phyloP scores from a whole-genome alignment of 2,329 filamentous ascomycete genomes.

The Pestalotiopsis sp. region DNA sequence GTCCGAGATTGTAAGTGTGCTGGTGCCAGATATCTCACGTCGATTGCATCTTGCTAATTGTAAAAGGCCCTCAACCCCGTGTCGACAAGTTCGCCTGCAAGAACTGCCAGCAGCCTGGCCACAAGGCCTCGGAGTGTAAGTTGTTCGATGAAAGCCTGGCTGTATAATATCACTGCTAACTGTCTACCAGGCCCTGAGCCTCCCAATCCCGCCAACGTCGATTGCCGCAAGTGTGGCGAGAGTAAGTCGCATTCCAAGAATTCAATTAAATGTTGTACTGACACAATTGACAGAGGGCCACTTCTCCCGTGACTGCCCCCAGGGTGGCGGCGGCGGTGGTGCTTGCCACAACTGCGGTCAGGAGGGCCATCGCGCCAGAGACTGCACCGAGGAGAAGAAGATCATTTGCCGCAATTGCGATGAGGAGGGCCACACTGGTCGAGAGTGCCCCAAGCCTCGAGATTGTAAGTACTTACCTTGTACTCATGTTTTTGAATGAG shows the following conservation, averaged over 20 bases:
- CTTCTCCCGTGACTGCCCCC: conserved; percentile 65
- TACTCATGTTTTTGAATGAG: neutral
- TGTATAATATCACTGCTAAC: conserved; percentile 18
- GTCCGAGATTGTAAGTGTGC: conserved; percentile 66
- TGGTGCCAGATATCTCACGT: neutral
- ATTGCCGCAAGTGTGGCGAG: conserved; percentile 67
- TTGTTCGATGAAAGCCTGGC: conserved; percentile 21
- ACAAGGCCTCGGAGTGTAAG: conserved; percentile 53
- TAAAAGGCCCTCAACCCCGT: conserved; percentile 59
- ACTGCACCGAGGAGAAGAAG: conserved; percentile 51
- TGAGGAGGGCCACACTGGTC: conserved; percentile 61
- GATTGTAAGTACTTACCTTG: conserved; percentile 45
- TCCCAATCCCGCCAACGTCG: conserved; percentile 63
- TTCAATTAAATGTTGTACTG: neutral
- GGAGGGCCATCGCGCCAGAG: conserved; percentile 59
- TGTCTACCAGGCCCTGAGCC: conserved; percentile 48
- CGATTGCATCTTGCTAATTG: too few relatives aligned
- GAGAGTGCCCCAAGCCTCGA: conserved; percentile 60
- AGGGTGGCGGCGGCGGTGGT: conserved; percentile 57
- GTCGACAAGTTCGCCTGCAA: conserved; percentile 68
- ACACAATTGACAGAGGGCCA: conserved; percentile 54
- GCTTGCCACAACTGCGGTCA: conserved; percentile 66
- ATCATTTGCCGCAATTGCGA: conserved; percentile 64
- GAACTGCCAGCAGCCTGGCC: conserved; percentile 64
- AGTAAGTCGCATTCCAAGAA: conserved; percentile 44